Evolutionary conservation across 169 alveolate species (phyloP).

Genomic region (Plasmodium cynomolgi): DNA sequence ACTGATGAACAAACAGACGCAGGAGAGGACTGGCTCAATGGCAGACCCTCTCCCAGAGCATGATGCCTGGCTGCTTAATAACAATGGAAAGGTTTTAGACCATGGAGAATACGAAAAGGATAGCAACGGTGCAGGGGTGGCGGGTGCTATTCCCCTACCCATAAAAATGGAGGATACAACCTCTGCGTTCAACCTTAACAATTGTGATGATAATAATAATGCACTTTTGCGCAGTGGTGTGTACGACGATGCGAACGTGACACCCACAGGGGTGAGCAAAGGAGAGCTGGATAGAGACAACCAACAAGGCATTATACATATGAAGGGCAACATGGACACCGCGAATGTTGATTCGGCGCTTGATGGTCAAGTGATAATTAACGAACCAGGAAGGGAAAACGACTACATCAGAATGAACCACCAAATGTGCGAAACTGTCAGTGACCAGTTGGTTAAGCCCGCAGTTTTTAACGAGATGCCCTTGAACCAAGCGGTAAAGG

Average conservation of each 20-base stretch:
- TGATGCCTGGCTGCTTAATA: neutral
- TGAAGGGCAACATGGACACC: neutral
- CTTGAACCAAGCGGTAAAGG: neutral
- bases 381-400: neutral
- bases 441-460: neutral
- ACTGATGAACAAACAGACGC: neutral
- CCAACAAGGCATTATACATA: neutral
- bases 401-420: neutral
- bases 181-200: neutral
- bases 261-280: neutral
- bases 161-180: neutral
- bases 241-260: neutral
- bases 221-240: neutral
- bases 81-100: neutral
- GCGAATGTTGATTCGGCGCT: neutral
- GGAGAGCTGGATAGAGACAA: neutral
- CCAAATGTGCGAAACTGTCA: neutral
- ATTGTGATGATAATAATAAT: neutral
- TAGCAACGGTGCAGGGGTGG: neutral
- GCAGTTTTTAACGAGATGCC: neutral
- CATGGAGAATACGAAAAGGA: neutral
- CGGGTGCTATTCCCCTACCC: neutral
- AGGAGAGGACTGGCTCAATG: neutral
- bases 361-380: neutral
- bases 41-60: neutral